Percentiles rank a stretch among this genome's conserved stretches.
Evolutionary conservation across 148 eudicot species (phyloP).

Genomic region (Selenicereus undatus): DNA sequence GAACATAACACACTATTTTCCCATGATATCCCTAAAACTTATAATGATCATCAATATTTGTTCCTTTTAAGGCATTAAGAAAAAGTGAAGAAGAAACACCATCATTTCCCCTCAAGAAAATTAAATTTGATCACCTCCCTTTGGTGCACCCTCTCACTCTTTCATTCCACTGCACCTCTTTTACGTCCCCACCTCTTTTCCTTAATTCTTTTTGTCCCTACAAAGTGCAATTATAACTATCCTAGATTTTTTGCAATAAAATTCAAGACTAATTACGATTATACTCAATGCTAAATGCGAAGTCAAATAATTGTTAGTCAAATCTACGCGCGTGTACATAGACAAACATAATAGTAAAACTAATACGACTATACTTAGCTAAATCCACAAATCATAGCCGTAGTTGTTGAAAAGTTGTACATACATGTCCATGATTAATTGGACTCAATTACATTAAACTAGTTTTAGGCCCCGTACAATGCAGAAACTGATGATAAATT

Average conservation of each 20-base stretch:
- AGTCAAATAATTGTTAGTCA: background rate
- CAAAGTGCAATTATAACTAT: background rate
- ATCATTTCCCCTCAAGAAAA: slow-evolving; percentile 31
- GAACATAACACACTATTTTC: background rate
- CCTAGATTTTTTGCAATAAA: background rate
- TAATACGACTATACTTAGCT: background rate
- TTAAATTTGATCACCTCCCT: slow-evolving; percentile 13
- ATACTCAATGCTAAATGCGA: background rate
- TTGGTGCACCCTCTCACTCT: slow-evolving; percentile 22
- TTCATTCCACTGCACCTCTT: background rate
- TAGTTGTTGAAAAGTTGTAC: background rate
- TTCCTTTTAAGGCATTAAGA: background rate
- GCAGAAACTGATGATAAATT: no score
- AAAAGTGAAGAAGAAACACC: slow-evolving; percentile 29
- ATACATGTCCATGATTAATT: background rate
- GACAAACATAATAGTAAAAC: background rate
- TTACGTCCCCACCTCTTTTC: slow-evolving; percentile 13
- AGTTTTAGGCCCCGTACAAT: no score
- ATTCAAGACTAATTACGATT: background rate
- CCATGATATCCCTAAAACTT: background rate
- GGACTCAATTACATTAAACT: no score
- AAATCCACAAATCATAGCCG: background rate
- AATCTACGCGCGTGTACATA: background rate
- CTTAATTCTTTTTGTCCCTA: slow-evolving; percentile 8
- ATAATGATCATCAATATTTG: slow-evolving; percentile 1